phyloP scores from a whole-genome alignment of 176 grass and related monocot species.

The Aegilops tauschii region DNA sequence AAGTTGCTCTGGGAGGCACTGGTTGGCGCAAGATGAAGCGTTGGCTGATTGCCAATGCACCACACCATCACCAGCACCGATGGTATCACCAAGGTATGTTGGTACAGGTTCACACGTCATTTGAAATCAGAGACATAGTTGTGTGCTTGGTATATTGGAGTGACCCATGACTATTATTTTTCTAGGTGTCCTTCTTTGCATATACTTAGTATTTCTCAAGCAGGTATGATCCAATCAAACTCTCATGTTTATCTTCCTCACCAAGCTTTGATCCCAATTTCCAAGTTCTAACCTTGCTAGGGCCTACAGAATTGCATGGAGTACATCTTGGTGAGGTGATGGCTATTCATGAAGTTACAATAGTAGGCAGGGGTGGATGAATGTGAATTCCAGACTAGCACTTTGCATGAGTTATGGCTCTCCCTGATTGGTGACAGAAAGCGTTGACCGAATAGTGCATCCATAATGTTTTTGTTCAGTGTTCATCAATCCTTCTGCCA shows the following conservation, averaged over 20 bases:
- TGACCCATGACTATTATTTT: background rate
- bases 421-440: too few relatives aligned
- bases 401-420: too few relatives aligned
- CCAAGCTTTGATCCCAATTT: too few relatives aligned
- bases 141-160: background rate
- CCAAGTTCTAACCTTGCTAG: too few relatives aligned
- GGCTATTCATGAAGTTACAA: too few relatives aligned
- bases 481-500: too few relatives aligned
- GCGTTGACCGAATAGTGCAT: too few relatives aligned
- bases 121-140: background rate
- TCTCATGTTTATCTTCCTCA: too few relatives aligned
- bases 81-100: slow-evolving; percentile 66
- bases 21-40: slow-evolving; percentile 58
- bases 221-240: slow-evolving; percentile 11
- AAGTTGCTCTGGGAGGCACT: slow-evolving; percentile 70
- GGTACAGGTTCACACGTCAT: background rate
- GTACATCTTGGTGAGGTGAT: too few relatives aligned
- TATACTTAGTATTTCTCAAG: slow-evolving; percentile 69
- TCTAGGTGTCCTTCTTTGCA: slow-evolving; percentile 15
- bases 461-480: too few relatives aligned
- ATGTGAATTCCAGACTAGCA: too few relatives aligned
- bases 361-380: too few relatives aligned
- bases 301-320: background rate
- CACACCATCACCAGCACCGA: slow-evolving; percentile 61
- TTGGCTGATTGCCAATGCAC: slow-evolving; percentile 71